phyloP scores from a whole-genome alignment of 305 asterid species.

The Caryopteris hybrid region DNA sequence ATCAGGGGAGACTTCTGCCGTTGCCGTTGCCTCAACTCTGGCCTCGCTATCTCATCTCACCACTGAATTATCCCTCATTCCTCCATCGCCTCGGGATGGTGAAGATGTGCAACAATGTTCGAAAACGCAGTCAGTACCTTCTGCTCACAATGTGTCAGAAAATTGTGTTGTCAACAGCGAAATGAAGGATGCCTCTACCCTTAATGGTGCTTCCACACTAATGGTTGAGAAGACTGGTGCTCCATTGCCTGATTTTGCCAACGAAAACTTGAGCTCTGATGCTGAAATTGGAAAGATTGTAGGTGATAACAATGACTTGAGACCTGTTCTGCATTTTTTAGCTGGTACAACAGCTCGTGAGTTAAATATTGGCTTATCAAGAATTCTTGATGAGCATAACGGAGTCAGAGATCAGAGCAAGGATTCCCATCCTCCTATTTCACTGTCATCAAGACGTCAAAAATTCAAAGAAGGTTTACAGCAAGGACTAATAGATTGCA shows the following conservation, averaged over 20 bases:
- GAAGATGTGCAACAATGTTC: conserved; percentile 50
- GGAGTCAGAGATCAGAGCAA: conserved; percentile 34
- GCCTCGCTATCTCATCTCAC: conserved; percentile 58
- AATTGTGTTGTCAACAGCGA: conserved; percentile 45
- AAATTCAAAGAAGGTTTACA: conserved; percentile 57
- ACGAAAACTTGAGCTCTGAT: conserved; percentile 45
- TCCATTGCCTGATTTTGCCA: conserved; percentile 39
- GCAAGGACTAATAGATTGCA: conserved; percentile 54
- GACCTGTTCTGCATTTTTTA: conserved; percentile 45
- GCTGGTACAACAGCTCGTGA: conserved; percentile 45
- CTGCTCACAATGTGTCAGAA: conserved; percentile 47
- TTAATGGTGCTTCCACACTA: conserved; percentile 33
- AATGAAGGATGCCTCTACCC: conserved; percentile 58
- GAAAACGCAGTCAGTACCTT: conserved; percentile 48
- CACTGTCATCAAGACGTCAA: conserved; percentile 53
- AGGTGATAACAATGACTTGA: conserved; percentile 43
- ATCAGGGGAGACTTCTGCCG: conserved; percentile 67
- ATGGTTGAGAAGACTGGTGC: conserved; percentile 34
- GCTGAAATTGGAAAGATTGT: conserved; percentile 45
- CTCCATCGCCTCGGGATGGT: conserved; percentile 52
- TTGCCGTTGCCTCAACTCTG: conserved; percentile 67
- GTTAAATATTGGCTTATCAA: conserved; percentile 34
- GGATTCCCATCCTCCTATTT: conserved; percentile 44
- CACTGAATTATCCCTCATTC: conserved; percentile 50
- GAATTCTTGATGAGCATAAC: conserved; percentile 44